Evolutionary conservation across 805 yeast genomes (phyloP).

Genomic region (Candida ovalis): DNA sequence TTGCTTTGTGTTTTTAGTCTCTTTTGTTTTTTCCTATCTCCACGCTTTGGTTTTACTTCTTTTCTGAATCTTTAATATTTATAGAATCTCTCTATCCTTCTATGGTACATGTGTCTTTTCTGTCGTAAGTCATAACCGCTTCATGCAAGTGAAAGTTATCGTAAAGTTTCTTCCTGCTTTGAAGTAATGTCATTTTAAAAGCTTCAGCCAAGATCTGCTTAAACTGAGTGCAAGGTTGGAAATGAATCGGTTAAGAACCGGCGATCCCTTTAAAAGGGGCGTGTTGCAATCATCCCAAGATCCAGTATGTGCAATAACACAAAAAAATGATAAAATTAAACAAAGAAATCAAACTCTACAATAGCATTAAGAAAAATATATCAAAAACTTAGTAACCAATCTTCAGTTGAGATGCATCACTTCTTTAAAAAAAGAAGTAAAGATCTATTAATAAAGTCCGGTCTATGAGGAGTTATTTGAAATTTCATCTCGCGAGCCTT

Average conservation of each 20-base stretch:
- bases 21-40: background rate
- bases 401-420: conserved; percentile 15
- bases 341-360: background rate
- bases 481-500: conserved; percentile 35
- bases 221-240: no score
- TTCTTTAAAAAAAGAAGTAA: conserved; percentile 1
- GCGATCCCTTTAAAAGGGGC: no score
- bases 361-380: conserved; percentile 17
- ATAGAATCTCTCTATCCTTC: background rate
- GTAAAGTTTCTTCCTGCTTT: no score
- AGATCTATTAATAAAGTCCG: conserved; percentile 17
- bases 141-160: no score
- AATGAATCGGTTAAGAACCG: no score
- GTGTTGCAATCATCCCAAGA: no score
- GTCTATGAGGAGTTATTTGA: conserved; percentile 39
- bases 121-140: no score
- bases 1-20: background rate
- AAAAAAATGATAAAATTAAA: background rate
- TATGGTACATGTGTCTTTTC: no score
- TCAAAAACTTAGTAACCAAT: conserved; percentile 40
- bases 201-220: no score
- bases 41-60: conserved; percentile 2
- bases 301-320: background rate
- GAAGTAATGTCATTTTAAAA: no score
- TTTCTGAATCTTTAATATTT: background rate